Conservation (phyloP, 225 moss, liverwort and hornwort species). For the Marchantia paleacea region DNA sequence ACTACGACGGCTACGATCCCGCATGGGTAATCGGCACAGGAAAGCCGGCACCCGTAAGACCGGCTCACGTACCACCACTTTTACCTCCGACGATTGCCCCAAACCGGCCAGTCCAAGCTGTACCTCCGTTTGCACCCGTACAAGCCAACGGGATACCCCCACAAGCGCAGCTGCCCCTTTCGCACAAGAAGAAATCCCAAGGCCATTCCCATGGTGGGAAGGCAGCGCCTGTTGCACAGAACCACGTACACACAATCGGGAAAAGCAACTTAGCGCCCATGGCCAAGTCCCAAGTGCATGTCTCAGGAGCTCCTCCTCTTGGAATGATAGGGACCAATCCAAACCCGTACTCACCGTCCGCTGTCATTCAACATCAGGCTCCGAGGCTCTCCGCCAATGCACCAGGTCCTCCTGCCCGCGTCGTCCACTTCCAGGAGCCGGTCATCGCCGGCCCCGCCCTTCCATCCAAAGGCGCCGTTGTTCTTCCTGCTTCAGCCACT, state of each 20-base stretch:
- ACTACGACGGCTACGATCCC: conserved; percentile 21
- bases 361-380: background rate
- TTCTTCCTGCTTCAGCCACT: background rate
- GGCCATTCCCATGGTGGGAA: background rate
- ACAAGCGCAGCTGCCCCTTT: background rate
- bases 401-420: background rate
- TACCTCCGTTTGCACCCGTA: background rate
- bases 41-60: background rate
- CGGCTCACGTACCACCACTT: background rate
- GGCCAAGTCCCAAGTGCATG: background rate
- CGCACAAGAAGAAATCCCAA: background rate
- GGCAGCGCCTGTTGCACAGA: background rate
- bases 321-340: background rate
- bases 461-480: background rate
- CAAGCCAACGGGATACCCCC: background rate
- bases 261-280: background rate
- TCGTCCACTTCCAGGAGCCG: background rate
- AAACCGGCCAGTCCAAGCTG: background rate
- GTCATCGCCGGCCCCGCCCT: background rate
- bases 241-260: background rate
- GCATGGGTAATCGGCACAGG: conserved; percentile 14
- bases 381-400: background rate
- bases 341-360: background rate
- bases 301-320: background rate
- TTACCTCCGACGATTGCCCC: background rate